Conservation (phyloP, 192 early-diverging fungal species). For the Spizellomyces sp. region DNA sequence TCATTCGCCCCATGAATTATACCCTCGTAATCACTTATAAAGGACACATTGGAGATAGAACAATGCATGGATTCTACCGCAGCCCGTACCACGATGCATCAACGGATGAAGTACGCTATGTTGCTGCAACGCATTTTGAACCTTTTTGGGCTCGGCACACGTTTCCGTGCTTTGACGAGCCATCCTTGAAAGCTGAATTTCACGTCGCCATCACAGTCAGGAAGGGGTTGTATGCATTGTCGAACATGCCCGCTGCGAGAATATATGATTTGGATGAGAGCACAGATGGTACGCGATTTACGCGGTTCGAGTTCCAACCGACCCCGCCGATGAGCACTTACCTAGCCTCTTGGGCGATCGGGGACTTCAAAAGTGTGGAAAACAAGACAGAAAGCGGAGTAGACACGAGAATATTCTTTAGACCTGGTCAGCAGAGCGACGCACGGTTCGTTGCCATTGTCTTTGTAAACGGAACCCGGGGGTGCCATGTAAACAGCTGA, state of each 20-base stretch:
- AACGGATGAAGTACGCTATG: too few relatives aligned
- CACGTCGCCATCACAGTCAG: conserved; percentile 76
- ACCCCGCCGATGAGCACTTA: conserved; percentile 88
- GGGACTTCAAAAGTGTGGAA: conserved; percentile 83
- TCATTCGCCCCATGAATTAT: too few relatives aligned
- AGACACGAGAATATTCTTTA: conserved; percentile 74
- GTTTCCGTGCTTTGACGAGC: conserved; percentile 83
- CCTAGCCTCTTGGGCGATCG: conserved; percentile 80
- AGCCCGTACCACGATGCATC: too few relatives aligned
- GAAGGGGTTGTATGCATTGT: conserved; percentile 73
- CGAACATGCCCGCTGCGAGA: conserved; percentile 80
- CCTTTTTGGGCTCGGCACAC: conserved; percentile 83
- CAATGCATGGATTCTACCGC: too few relatives aligned
- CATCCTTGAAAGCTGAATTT: conserved; percentile 87
- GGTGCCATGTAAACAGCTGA: too few relatives aligned
- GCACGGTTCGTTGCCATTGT: too few relatives aligned
- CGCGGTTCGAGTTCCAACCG: conserved; percentile 69
- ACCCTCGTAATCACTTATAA: too few relatives aligned
- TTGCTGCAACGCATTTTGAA: conserved; percentile 91
- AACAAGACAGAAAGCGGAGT: conserved; percentile 64
- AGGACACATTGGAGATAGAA: too few relatives aligned
- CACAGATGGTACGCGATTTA: too few relatives aligned
- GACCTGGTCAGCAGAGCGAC: conserved; percentile 50
- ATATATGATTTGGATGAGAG: conserved; percentile 34
- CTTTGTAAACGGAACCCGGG: too few relatives aligned